A percentile compares a stretch with the other conserved stretches of the same genome.
Conservation (phyloP, 1,284 basidiomycete species). For the Polyporus tsugae region DNA sequence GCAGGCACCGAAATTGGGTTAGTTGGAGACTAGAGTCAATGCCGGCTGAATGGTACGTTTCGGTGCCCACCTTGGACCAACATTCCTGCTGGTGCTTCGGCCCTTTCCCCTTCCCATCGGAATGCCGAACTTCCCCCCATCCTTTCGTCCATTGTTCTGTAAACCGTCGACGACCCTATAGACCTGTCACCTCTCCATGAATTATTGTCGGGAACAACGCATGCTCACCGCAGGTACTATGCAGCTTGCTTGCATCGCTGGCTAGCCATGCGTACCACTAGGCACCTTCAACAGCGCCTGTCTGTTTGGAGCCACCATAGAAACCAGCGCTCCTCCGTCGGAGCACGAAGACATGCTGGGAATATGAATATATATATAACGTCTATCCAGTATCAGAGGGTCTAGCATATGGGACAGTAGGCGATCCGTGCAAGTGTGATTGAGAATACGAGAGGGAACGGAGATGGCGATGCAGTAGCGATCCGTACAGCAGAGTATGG, state of each 20-base stretch:
- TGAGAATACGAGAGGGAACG: neutral
- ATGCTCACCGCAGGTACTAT: no score
- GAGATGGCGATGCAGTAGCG: neutral
- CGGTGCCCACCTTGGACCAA: neutral
- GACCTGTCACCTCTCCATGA: no score
- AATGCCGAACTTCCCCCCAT: neutral
- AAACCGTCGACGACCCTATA: no score
- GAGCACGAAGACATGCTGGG: neutral
- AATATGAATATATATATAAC: neutral
- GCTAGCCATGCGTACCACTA: no score
- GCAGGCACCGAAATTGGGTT: no score
- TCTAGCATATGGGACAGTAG: neutral
- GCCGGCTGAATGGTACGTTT: neutral
- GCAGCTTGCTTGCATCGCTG: no score
- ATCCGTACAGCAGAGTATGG: constrained; percentile 18
- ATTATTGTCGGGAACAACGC: no score
- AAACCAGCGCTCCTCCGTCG: no score
- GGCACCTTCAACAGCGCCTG: no score
- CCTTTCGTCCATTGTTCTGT: no score
- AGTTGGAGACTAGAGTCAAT: neutral
- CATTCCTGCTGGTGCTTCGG: neutral
- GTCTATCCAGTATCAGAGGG: neutral
- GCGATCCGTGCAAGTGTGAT: neutral
- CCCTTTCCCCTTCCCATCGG: neutral
- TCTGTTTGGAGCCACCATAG: no score